phyloP scores from a whole-genome alignment of 306 rosid genomes.

The Purshia tridentata region DNA sequence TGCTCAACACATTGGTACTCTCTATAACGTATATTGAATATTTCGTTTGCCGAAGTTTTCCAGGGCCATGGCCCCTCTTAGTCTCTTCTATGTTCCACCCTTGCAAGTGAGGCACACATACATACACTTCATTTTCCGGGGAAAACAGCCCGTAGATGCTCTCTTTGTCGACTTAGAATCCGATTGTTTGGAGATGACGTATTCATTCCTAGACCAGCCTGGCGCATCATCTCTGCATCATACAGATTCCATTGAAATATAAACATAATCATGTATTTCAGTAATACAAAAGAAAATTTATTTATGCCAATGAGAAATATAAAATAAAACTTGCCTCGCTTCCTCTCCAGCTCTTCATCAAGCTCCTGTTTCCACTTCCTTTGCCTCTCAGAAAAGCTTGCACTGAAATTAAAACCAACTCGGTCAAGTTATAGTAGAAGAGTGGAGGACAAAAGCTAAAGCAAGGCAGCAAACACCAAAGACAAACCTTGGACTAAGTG shows the following conservation, averaged over 20 bases:
- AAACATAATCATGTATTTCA: constrained; percentile 9
- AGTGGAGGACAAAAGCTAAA: constrained; percentile 19
- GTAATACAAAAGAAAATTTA: not conserved
- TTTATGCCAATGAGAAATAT: constrained; percentile 3
- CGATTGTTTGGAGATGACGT: constrained; percentile 55
- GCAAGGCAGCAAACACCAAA: constrained; percentile 20
- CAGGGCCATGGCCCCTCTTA: too few species aligned
- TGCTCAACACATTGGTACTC: not conserved
- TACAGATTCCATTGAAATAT: constrained; percentile 12
- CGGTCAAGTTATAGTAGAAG: not conserved
- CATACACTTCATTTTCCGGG: constrained; percentile 33
- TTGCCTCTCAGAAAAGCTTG: constrained; percentile 69
- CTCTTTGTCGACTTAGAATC: constrained; percentile 41
- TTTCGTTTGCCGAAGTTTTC: too few species aligned
- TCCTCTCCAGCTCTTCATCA: constrained; percentile 68
- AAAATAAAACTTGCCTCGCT: constrained; percentile 57
- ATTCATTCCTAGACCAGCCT: constrained; percentile 63
- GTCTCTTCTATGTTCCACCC: too few species aligned
- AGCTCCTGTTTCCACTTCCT: constrained; percentile 93
- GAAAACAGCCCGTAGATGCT: constrained; percentile 26
- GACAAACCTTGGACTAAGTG: constrained; percentile 52
- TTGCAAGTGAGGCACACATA: constrained; percentile 31
- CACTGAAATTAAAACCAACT: constrained; percentile 40
- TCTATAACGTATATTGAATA: too few species aligned
- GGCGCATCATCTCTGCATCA: constrained; percentile 79